phyloP scores from a whole-genome alignment of 257 asterid genomes.

The Solanum virginianum region DNA sequence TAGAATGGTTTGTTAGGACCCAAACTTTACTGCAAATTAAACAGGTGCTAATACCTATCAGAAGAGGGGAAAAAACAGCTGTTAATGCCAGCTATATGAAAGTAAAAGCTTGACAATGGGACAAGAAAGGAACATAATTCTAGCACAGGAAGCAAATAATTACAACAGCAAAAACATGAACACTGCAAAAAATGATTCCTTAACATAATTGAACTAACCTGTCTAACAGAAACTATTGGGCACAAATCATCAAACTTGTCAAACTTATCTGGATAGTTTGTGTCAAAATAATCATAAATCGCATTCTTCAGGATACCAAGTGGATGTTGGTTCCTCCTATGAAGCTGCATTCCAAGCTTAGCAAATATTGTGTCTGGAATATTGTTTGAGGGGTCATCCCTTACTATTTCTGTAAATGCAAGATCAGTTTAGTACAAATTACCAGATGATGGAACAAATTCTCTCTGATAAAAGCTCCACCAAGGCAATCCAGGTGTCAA shows the following conservation, averaged over 20 bases:
- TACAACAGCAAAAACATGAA: neutral
- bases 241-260: constrained; percentile 68
- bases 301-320: constrained; percentile 86
- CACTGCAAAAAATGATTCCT: neutral
- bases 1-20: neutral
- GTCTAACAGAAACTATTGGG: constrained; percentile 67
- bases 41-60: neutral
- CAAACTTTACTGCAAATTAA: neutral
- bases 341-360: constrained; percentile 93
- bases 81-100: neutral
- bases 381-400: constrained; percentile 87
- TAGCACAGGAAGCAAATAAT: neutral
- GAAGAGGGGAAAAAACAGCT: neutral
- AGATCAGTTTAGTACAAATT: neutral
- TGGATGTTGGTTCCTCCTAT: constrained; percentile 83
- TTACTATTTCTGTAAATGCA: constrained; percentile 61
- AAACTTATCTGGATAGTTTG: constrained; percentile 57
- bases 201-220: constrained; percentile 25
- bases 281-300: constrained; percentile 70
- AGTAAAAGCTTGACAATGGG: neutral
- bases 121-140: neutral
- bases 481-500: neutral
- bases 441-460: neutral
- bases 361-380: constrained; percentile 81
- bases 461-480: neutral